Conservation (phyloP, 192 early-diverging fungal genomes). For the Chytriomyces confervae region DNA sequence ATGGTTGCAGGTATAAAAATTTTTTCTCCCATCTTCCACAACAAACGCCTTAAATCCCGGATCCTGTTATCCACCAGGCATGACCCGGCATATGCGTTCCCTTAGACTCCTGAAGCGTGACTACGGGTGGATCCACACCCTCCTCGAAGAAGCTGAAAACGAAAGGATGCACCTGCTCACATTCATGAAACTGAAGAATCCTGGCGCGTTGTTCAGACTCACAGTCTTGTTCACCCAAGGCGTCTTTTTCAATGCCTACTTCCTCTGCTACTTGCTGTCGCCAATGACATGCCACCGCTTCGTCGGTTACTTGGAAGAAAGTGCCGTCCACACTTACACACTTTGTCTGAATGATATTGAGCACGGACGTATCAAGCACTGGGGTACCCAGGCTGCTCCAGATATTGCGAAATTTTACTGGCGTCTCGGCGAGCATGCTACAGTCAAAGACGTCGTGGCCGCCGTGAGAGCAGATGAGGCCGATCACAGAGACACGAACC, state of each 20-base stretch:
- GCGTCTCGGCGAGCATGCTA: conserved; percentile 76
- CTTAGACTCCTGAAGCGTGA: conserved; percentile 75
- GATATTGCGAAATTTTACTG: conserved; percentile 78
- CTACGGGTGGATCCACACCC: conserved; percentile 87
- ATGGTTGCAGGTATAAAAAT: conserved; percentile 74
- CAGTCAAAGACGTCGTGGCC: conserved; percentile 82
- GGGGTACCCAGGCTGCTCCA: conserved; percentile 80
- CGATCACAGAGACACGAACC: conserved; percentile 89
- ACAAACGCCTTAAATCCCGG: conserved; percentile 52
- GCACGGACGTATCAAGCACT: conserved; percentile 45
- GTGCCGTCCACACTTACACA: conserved; percentile 90
- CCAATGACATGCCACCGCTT: conserved; percentile 86
- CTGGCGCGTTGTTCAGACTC: conserved; percentile 44
- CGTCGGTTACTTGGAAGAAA: conserved; percentile 92
- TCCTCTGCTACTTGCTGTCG: conserved; percentile 74
- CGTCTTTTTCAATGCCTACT: conserved; percentile 90
- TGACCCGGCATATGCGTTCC: conserved; percentile 31
- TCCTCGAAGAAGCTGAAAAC: conserved; percentile 93
- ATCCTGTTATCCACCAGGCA: background rate
- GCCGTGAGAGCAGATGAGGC: conserved; percentile 89
- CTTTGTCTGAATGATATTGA: conserved; percentile 87
- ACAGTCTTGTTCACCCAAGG: conserved; percentile 82
- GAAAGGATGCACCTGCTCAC: conserved; percentile 71
- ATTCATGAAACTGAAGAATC: conserved; percentile 51
- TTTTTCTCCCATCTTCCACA: conserved; percentile 65